These are phyloP conservation scores for Wallacemonas sp. DNA, from an alignment of 208 protist genomes.

Conservation along the genomic window DNA sequence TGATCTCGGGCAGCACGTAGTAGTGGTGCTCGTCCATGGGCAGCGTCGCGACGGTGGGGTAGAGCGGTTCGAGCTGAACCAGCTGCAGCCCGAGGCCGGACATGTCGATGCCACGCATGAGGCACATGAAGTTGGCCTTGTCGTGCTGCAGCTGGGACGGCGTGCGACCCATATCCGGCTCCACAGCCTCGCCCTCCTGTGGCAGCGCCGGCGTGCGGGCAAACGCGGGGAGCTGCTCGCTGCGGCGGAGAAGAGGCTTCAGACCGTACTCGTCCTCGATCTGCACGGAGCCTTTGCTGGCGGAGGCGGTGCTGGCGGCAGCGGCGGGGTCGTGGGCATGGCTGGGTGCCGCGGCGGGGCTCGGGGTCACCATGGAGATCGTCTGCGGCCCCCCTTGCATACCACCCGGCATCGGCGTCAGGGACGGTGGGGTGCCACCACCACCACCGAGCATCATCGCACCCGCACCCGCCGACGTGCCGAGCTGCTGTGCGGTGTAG, in stretches of 20 bases:
- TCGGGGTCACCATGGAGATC: slow-evolving; percentile 10
- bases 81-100: slow-evolving; percentile 65
- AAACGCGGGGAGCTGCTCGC: slow-evolving; percentile 40
- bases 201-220: slow-evolving; percentile 27
- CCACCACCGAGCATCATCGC: background rate
- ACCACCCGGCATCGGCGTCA: slow-evolving; percentile 18
- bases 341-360: background rate
- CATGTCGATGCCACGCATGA: slow-evolving; percentile 81
- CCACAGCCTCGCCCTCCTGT: slow-evolving; percentile 24
- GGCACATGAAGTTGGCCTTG: slow-evolving; percentile 54
- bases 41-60: slow-evolving; percentile 74
- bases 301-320: background rate
- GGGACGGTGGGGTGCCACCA: background rate
- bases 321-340: background rate
- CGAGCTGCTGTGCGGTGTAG: slow-evolving; percentile 9
- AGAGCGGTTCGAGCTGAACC: slow-evolving; percentile 59
- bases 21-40: slow-evolving; percentile 60
- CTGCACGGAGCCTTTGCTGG: slow-evolving; percentile 36
- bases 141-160: slow-evolving; percentile 51
- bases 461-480: background rate
- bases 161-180: slow-evolving; percentile 36
- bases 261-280: slow-evolving; percentile 79
- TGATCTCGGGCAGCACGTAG: slow-evolving; percentile 73
- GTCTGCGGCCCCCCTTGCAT: background rate
- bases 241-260: slow-evolving; percentile 44